phyloP scores from a whole-genome alignment of 495 filamentous ascomycete genomes.

The Talaromyces liani region DNA sequence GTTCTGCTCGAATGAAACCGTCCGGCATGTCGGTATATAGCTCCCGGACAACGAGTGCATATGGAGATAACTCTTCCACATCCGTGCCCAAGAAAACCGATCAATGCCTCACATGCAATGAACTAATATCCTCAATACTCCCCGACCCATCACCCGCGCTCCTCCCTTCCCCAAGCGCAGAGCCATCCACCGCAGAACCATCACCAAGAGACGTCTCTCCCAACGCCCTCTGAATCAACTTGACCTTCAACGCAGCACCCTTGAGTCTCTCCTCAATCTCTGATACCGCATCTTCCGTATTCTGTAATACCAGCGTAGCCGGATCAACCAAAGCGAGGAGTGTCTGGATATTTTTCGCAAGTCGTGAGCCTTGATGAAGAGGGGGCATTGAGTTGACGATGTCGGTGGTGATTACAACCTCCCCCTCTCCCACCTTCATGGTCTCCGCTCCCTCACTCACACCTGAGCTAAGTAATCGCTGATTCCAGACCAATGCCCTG shows the following conservation, averaged over 20 bases:
- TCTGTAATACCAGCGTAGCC: conserved; percentile 65
- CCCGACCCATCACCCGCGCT: conserved; percentile 34
- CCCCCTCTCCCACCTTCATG: conserved; percentile 7
- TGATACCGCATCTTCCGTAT: conserved; percentile 75
- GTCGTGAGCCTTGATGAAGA: conserved; percentile 52
- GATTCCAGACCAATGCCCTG: conserved; percentile 74
- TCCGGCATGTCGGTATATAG: background rate
- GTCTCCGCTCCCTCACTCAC: background rate
- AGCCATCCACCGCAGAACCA: conserved; percentile 14
- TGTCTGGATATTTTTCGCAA: conserved; percentile 63
- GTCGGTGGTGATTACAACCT: conserved; percentile 19
- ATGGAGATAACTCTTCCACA: too few species aligned
- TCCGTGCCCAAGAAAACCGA: background rate
- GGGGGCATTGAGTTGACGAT: conserved; percentile 32
- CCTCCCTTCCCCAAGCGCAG: background rate
- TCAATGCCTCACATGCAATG: conserved; percentile 40
- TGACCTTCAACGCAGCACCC: conserved; percentile 69
- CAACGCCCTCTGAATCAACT: conserved; percentile 68
- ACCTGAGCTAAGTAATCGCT: conserved; percentile 32
- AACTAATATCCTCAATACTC: conserved; percentile 49
- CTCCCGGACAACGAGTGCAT: background rate
- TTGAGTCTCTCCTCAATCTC: conserved; percentile 81
- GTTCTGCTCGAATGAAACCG: background rate
- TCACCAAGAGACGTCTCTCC: conserved; percentile 43
- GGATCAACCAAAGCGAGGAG: conserved; percentile 73